phyloP scores from a whole-genome alignment of 805 yeast genomes.

The Sugiyamaella lignohabitans region DNA sequence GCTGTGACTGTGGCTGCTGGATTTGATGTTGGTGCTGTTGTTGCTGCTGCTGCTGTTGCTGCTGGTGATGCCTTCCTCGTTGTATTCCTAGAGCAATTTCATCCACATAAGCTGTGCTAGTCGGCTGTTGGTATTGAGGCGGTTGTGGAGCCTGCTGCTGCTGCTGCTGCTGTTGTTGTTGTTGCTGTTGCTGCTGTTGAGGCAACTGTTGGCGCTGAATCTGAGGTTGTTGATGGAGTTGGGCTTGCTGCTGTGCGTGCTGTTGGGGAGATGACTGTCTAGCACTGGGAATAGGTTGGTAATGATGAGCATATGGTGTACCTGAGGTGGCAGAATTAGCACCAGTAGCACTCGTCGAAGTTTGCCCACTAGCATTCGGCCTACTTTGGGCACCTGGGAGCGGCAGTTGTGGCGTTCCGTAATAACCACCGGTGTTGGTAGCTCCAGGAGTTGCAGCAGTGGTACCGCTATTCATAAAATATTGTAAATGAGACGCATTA shows the following conservation, averaged over 20 bases:
- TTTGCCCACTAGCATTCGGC: neutral
- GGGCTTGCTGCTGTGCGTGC: conserved; percentile 8
- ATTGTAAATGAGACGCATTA: neutral
- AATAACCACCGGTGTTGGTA: neutral
- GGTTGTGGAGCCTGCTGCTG: conserved; percentile 9
- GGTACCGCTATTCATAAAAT: conserved; percentile 1
- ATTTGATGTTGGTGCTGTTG: conserved; percentile 8
- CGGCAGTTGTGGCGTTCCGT: neutral
- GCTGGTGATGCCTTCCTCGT: conserved; percentile 6
- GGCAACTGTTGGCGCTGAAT: conserved; percentile 5
- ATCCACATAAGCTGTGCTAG: neutral
- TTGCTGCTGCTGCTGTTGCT: conserved; percentile 9
- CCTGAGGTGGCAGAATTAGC: conserved; percentile 1
- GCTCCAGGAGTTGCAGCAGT: neutral
- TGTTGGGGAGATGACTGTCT: neutral
- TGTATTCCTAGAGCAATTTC: neutral
- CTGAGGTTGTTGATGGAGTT: conserved; percentile 11
- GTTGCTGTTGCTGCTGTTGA: conserved; percentile 9
- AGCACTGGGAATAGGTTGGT: neutral
- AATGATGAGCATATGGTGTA: neutral
- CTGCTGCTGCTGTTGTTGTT: conserved; percentile 9
- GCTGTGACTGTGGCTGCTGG: conserved; percentile 10
- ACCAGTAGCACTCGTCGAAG: neutral
- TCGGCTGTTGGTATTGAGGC: conserved; percentile 7
- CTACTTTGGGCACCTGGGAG: neutral